Percentiles rank a stretch among this genome's conserved stretches.
Conservation (phyloP, 2,329 filamentous ascomycete genomes). For the Verticillium isaacii region DNA sequence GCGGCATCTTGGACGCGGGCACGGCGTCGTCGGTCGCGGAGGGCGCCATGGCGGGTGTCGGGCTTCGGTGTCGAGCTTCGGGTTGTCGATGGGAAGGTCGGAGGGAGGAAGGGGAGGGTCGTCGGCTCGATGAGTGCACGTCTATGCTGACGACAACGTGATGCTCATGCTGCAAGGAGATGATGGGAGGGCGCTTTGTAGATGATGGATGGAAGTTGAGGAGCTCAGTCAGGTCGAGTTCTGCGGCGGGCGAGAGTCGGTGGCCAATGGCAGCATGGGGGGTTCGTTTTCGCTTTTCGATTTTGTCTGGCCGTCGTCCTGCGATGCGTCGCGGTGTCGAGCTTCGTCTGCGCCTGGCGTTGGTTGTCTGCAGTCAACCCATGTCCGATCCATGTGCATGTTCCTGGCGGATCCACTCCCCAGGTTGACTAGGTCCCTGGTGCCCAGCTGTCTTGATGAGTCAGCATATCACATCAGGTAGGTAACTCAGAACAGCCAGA, state of each 20-base stretch:
- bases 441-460: too few relatives aligned
- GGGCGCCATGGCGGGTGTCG: slow-evolving; percentile 39
- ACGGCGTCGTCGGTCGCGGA: slow-evolving; percentile 42
- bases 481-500: too few relatives aligned
- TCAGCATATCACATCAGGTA: too few relatives aligned
- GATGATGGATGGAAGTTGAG: not conserved
- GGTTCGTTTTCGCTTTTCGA: not conserved
- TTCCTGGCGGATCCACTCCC: too few relatives aligned
- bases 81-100: not conserved
- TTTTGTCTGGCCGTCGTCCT: not conserved
- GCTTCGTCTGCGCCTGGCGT: not conserved
- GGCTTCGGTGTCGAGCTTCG: not conserved
- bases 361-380: not conserved
- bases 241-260: not conserved
- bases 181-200: not conserved
- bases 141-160: not conserved
- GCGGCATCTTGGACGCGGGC: slow-evolving; percentile 32
- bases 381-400: not conserved
- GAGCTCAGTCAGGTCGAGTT: not conserved
- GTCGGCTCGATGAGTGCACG: not conserved
- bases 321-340: not conserved
- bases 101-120: not conserved
- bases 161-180: not conserved
- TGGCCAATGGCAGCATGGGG: not conserved
- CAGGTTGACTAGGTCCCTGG: too few relatives aligned